Conservation (phyloP, 108 stramenopile genomes). For the Cyclostephanos tholiformis region DNA sequence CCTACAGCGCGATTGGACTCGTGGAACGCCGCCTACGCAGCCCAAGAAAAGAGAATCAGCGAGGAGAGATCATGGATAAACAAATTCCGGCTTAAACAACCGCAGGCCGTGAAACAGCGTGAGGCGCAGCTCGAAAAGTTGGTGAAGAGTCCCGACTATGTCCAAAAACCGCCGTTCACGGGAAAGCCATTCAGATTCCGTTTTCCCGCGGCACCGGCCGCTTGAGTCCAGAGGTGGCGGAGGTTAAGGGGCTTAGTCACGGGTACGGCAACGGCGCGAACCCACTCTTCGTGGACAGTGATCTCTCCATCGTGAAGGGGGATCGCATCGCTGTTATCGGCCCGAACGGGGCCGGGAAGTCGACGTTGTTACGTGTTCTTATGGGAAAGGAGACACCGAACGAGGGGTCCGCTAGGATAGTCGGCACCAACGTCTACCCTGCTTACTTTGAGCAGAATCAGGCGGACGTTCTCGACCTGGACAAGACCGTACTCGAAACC, state of each 20-base stretch:
- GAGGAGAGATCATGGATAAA: conserved; percentile 94
- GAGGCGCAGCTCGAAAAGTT: conserved; percentile 78
- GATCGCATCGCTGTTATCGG: conserved; percentile 95
- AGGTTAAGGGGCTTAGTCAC: conserved; percentile 74
- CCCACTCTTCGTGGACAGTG: conserved; percentile 83
- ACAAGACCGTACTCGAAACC: conserved; percentile 87
- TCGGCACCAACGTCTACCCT: conserved; percentile 79
- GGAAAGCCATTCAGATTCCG: conserved; percentile 95
- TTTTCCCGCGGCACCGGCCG: conserved; percentile 95
- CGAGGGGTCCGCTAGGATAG: conserved; percentile 67
- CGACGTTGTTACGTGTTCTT: conserved; percentile 85
- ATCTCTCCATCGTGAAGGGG: conserved; percentile 83
- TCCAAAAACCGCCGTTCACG: conserved; percentile 88
- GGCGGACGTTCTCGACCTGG: conserved; percentile 90
- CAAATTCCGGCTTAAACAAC: conserved; percentile 87
- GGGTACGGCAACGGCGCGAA: conserved; percentile 84
- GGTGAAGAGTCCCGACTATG: conserved; percentile 88
- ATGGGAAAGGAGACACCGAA: conserved; percentile 81
- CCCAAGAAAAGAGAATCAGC: conserved; percentile 95
- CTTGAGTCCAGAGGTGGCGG: conserved; percentile 84
- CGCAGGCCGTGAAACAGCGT: conserved; percentile 83
- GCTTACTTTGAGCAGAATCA: conserved; percentile 96
- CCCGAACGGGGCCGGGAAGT: conserved; percentile 84
- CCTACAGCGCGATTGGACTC: conserved; percentile 81
- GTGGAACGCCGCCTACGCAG: conserved; percentile 92